Conservation (phyloP, 345 rosid species). For the Hibiscus trionum region DNA sequence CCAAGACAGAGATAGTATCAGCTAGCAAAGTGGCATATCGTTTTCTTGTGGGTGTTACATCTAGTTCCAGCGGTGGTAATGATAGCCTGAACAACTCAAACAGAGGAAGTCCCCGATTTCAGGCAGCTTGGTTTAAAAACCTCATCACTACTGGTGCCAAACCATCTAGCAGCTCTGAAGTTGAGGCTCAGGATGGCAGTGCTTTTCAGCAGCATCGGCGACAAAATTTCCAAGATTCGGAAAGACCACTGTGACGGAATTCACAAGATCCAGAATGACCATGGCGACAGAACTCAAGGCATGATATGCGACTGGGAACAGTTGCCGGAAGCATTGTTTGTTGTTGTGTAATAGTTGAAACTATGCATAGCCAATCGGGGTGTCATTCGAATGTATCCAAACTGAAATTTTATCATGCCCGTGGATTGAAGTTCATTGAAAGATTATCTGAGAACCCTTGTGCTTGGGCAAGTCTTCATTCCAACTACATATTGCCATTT, state of each 20-base stretch:
- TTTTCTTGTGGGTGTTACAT: constrained; percentile 55
- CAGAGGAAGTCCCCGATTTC: constrained; percentile 52
- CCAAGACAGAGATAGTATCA: constrained; percentile 84
- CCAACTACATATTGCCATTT: neutral
- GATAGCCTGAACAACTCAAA: constrained; percentile 54
- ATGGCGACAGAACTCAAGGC: constrained; percentile 13
- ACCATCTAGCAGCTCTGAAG: constrained; percentile 52
- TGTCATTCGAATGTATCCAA: constrained; percentile 20
- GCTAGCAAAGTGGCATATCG: constrained; percentile 98
- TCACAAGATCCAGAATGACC: neutral
- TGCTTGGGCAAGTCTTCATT: neutral
- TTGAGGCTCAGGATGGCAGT: constrained; percentile 28
- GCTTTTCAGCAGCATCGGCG: constrained; percentile 19
- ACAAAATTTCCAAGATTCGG: constrained; percentile 7
- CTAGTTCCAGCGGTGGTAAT: constrained; percentile 23
- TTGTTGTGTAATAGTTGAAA: neutral
- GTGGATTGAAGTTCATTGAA: neutral
- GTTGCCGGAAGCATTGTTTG: neutral
- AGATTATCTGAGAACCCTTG: neutral
- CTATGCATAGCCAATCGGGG: neutral
- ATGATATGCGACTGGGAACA: neutral
- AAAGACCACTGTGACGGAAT: neutral
- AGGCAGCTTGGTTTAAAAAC: constrained; percentile 78
- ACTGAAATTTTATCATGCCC: neutral
- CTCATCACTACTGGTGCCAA: constrained; percentile 51